Base-by-base conservation (phyloP, 2,329 filamentous ascomycete genomes). In the Alternaria hordeiaustralica region DNA sequence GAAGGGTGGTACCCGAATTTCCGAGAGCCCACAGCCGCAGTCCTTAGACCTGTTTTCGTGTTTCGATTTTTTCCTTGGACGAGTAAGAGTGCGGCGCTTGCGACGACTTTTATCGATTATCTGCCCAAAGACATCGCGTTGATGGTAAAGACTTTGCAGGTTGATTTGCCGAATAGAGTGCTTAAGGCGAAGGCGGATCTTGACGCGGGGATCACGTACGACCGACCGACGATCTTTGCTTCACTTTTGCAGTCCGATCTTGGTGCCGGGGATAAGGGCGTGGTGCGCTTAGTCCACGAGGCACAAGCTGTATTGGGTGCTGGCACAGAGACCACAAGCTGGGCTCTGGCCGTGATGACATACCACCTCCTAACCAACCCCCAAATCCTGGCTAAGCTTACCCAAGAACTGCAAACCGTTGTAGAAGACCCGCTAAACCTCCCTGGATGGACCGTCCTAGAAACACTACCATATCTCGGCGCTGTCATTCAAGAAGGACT, bases 261-360 rank as follows among this genome's bases (percentile, higher is more conserved):
- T 25, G 59, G 64, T 6, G 30, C 64, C 2, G 44, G 65, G n/a
- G 70, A 73, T 2, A 73, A 74, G 30, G 68, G 67, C 20, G 63
- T 65, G 13, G 67, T 71, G n/a, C 71, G 77, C 13, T 58, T 80
- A 6, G 65, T 70, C 1, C 76, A 78, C 41, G 78, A 80, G 63
- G 76, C 70, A 10, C 65, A 72, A 25, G 75, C 69, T 8, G 67
- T 79, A 2, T 60, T 79, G 11, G 78, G 75, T 30, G 78, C 78
- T 3, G 78, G 76, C 9, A 79, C 77, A 20, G 75, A 78, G 23
- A 80, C 77, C 3, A 79, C 75, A 6, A 72, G 75, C 11, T 74
- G 74, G 70, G 69, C 70, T 21, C 50, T 75, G 54, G 53, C 68
- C 21, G 70, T 71, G 3, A 71, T 74, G 13, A 75, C 72, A 9